Evolutionary conservation across 352 stramenopile species (phyloP), one percentile per base, ranked within the genome.

Genomic region (Pythium apleroticum): DNA sequence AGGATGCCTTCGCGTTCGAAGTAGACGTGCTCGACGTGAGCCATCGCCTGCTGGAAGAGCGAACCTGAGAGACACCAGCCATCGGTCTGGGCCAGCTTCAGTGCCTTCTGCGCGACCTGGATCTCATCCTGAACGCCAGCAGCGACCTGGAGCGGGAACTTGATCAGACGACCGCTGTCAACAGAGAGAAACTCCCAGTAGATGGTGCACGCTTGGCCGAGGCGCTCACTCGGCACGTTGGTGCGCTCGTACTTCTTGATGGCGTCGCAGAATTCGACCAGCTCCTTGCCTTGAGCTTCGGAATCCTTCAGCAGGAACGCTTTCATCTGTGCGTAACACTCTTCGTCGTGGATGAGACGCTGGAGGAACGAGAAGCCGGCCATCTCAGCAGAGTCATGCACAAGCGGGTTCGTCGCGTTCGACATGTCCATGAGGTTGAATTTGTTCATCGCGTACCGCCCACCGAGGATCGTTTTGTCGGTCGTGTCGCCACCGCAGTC

Each of bases 361-460:
- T 96, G 85, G n/a, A 96, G 58, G 62, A 96, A 96, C 28, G 83
- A 92, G 63, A 93, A 96, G 11, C 85, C 87, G 10, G 76, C 57
- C 6, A 80, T 75, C 55, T 92, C 81, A 0, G 80, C 71, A 3
- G 85, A 77, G 53, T 94, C 87, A 48, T 83, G 80, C 11, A 88
- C 33, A 22, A 94, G 71, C 27, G 85, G 87, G 33, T 69, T 67
- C 1, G 62, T 72, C 11, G 11, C 41, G 35, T 63, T n/a, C 2
- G 66, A 48, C 64, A 75, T 67, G 27, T 80, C 73, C 69, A 80
- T 77, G 33, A 71, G 53, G 33, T 74, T 74, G 56, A 75, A 80
- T 62, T 66, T 68, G 56, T 84, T 77, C 84, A 93, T 91, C 30
- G 86, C 69, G 60, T 93, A 94, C 19, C 85, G 82, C 4, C 87